Conservation (phyloP, 2,329 filamentous ascomycete species). For the Fusarium sp. region DNA sequence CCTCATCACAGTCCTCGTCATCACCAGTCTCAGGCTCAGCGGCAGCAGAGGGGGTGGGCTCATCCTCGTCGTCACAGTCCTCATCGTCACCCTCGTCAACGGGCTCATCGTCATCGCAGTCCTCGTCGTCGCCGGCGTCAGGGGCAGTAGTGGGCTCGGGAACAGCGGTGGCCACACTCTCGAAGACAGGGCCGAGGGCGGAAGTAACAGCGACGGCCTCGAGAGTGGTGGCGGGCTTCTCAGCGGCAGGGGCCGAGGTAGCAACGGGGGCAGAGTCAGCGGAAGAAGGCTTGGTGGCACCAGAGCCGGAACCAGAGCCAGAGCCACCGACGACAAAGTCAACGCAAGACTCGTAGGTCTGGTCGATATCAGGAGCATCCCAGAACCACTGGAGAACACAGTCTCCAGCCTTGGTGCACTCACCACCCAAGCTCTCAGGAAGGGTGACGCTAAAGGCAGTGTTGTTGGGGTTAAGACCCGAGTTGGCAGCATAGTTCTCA, state of each 20-base stretch:
- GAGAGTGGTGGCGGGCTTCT: conserved; percentile 25
- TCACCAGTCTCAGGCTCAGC: conserved; percentile 13
- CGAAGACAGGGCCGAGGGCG: neutral
- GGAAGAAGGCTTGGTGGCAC: conserved; percentile 21
- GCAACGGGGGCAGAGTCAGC: conserved; percentile 10
- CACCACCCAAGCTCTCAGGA: conserved; percentile 56
- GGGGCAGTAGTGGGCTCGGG: conserved; percentile 21
- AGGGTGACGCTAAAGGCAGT: conserved; percentile 66
- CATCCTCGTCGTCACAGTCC: conserved; percentile 27
- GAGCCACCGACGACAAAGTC: conserved; percentile 59
- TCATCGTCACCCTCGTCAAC: conserved; percentile 23
- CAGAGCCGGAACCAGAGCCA: conserved; percentile 1
- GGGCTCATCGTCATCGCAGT: neutral
- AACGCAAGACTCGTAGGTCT: conserved; percentile 73
- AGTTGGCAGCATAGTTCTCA: conserved; percentile 64
- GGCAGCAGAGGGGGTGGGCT: neutral
- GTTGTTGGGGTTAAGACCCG: conserved; percentile 56
- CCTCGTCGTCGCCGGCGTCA: conserved; percentile 6
- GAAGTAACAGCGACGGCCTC: conserved; percentile 17
- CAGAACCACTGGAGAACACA: conserved; percentile 72
- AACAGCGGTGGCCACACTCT: neutral
- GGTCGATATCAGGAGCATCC: conserved; percentile 65
- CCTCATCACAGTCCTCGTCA: conserved; percentile 34
- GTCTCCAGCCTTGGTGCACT: conserved; percentile 62
- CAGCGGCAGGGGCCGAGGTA: conserved; percentile 7